Evolutionary conservation across 2,329 filamentous ascomycete species (phyloP).

Genomic region (Hirsutella minnesotensis): DNA sequence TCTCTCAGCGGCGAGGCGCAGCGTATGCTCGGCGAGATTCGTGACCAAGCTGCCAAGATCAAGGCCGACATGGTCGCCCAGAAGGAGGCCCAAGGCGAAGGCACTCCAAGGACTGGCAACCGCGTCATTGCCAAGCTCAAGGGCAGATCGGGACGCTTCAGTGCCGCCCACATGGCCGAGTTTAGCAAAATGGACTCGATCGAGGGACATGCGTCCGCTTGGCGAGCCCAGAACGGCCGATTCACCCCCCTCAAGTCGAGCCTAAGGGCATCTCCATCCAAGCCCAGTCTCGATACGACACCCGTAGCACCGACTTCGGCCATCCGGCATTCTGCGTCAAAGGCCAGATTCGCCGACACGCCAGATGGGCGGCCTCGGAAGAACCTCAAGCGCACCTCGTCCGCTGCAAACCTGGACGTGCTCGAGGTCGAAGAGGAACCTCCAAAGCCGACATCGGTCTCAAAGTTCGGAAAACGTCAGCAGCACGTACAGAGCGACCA

Average conservation of each 20-base stretch:
- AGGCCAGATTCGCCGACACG: constrained; percentile 55
- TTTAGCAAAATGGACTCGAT: constrained; percentile 99
- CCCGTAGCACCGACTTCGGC: constrained; percentile 22
- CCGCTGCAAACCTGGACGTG: constrained; percentile 21
- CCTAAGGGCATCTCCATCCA: constrained; percentile 32
- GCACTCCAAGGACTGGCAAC: constrained; percentile 25
- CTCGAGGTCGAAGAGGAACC: constrained; percentile 4
- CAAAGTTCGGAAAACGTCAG: constrained; percentile 6
- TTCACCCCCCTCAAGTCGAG: constrained; percentile 33
- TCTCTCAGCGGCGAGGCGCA: constrained; percentile 50
- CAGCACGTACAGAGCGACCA: constrained; percentile 2
- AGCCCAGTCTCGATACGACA: constrained; percentile 26
- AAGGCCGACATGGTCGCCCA: constrained; percentile 56
- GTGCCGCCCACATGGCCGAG: constrained; percentile 71
- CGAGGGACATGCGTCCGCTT: constrained; percentile 70
- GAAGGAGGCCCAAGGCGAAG: constrained; percentile 38
- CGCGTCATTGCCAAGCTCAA: constrained; percentile 74
- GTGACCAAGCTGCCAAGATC: constrained; percentile 59
- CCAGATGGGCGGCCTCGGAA: constrained; percentile 23
- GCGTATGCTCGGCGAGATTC: constrained; percentile 53
- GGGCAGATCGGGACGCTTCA: constrained; percentile 68
- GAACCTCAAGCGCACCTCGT: constrained; percentile 19
- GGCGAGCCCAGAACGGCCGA: constrained; percentile 45
- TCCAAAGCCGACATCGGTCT: neutral
- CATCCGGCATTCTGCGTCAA: constrained; percentile 41